Percentiles rank a stretch among this genome's conserved stretches.
Evolutionary conservation across 768 basidiomycete species (phyloP).

Genomic region (Leccinellum rugosiceps): DNA sequence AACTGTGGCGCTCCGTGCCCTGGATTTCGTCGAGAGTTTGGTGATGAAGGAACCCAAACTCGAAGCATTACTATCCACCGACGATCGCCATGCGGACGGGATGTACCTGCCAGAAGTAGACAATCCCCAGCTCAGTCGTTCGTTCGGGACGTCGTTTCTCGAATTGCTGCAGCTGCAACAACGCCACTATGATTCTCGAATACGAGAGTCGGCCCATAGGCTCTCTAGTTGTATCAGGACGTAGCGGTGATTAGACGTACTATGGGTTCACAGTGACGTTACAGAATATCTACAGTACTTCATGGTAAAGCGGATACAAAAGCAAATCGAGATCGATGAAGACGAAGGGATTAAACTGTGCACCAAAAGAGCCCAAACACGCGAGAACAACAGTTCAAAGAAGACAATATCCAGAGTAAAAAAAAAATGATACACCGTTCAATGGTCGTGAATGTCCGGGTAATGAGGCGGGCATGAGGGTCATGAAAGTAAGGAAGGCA

Average conservation of each 20-base stretch:
- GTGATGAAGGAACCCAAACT: constrained; percentile 77
- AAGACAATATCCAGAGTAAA: constrained; percentile 30
- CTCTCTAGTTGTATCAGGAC: constrained; percentile 46
- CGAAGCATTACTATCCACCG: constrained; percentile 80
- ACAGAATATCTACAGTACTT: constrained; percentile 34
- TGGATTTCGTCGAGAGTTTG: constrained; percentile 72
- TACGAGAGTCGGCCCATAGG: constrained; percentile 63
- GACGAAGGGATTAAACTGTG: constrained; percentile 14
- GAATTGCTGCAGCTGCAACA: constrained; percentile 68
- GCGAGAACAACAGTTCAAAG: constrained; percentile 19
- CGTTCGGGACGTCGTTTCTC: constrained; percentile 85
- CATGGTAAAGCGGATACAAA: constrained; percentile 21
- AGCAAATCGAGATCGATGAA: constrained; percentile 17
- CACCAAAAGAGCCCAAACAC: constrained; percentile 9
- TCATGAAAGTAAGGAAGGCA: constrained; percentile 35
- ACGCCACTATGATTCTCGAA: constrained; percentile 62
- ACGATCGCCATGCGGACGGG: constrained; percentile 82
- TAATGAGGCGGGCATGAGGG: constrained; percentile 24
- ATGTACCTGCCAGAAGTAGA: constrained; percentile 82
- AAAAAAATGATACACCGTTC: constrained; percentile 23
- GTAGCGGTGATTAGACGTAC: constrained; percentile 30
- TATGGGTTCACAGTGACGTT: constrained; percentile 26
- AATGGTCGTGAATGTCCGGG: constrained; percentile 17
- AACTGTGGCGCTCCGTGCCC: constrained; percentile 54
- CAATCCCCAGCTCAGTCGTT: constrained; percentile 80